phyloP scores from a whole-genome alignment of 176 grass and related monocot species.

The Bothriochloa decipiens region DNA sequence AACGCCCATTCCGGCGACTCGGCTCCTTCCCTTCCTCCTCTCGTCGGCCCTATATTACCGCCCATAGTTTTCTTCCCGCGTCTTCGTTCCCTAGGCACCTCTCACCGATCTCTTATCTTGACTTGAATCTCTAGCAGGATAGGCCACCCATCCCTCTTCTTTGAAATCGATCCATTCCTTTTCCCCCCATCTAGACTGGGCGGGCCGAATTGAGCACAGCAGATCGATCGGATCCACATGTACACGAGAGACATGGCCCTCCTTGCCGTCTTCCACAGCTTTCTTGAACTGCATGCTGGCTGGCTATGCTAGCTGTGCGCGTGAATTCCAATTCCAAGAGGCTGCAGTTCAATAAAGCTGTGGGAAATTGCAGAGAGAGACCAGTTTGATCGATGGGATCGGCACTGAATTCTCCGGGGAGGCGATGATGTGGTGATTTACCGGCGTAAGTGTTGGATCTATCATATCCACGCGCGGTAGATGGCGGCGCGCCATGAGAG shows the following conservation, averaged over 20 bases:
- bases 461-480: background rate
- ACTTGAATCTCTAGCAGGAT: background rate
- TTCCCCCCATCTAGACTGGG: background rate
- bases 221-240: background rate
- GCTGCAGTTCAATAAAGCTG: slow-evolving; percentile 95
- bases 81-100: background rate
- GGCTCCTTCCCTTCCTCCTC: background rate
- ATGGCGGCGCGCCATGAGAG: background rate
- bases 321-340: background rate
- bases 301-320: background rate
- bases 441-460: too few relatives aligned
- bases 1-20: slow-evolving; percentile 4
- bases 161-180: background rate
- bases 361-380: slow-evolving; percentile 86
- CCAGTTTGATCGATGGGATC: slow-evolving; percentile 16
- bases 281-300: slow-evolving; percentile 87
- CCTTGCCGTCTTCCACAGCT: slow-evolving; percentile 99
- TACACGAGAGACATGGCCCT: slow-evolving; percentile 52
- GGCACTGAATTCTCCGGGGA: too few relatives aligned
- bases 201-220: too few relatives aligned
- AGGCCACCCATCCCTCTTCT: background rate
- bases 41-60: background rate
- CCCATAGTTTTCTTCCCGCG: background rate
- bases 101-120: background rate
- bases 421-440: background rate